phyloP scores from a whole-genome alignment of 148 eudicot genomes.

The Euryodendron excelsum region DNA sequence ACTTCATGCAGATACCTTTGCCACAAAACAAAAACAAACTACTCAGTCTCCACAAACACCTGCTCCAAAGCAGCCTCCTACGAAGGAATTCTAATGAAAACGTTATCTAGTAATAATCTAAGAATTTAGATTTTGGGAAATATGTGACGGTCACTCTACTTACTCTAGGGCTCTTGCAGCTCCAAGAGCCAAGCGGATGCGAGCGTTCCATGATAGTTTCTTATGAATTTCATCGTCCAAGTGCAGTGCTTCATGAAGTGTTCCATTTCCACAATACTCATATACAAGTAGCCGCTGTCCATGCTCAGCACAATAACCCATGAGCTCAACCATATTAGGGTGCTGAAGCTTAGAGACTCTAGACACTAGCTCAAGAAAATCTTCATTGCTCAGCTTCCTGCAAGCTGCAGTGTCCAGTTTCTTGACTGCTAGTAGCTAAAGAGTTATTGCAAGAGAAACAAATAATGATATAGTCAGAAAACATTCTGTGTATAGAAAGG shows the following conservation, averaged over 20 bases:
- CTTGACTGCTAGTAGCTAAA: slow-evolving; percentile 80
- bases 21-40: slow-evolving; percentile 17
- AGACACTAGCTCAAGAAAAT: slow-evolving; percentile 66
- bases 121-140: neutral
- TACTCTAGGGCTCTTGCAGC: slow-evolving; percentile 94
- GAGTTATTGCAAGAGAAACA: neutral
- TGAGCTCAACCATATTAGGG: slow-evolving; percentile 63
- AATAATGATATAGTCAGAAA: neutral
- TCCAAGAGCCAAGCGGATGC: slow-evolving; percentile 76
- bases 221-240: slow-evolving; percentile 62
- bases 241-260: slow-evolving; percentile 80
- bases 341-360: slow-evolving; percentile 63
- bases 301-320: slow-evolving; percentile 85
- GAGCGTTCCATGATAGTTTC: slow-evolving; percentile 79
- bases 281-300: slow-evolving; percentile 68
- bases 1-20: slow-evolving; percentile 85
- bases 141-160: slow-evolving; percentile 24
- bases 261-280: slow-evolving; percentile 63
- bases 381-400: slow-evolving; percentile 49
- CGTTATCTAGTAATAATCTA: neutral
- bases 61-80: neutral
- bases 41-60: slow-evolving; percentile 2
- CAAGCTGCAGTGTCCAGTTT: slow-evolving; percentile 60
- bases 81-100: neutral
- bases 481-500: neutral